Conservation (phyloP, 2,329 filamentous ascomycete species). For the Diplodia intermedia region DNA sequence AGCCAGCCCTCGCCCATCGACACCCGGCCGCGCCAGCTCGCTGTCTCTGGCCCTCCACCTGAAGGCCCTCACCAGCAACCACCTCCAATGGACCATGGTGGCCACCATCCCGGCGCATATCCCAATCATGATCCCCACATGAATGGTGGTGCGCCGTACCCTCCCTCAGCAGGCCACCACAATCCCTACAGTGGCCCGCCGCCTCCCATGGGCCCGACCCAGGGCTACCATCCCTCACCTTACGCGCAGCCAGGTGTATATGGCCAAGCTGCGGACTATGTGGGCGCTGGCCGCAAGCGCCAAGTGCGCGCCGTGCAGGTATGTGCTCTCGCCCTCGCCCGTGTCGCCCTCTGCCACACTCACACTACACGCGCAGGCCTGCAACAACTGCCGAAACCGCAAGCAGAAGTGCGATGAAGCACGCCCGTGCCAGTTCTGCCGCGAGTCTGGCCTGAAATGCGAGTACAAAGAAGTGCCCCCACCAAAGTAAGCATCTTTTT, state of each 20-base stretch:
- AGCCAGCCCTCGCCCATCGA: conserved; percentile 37
- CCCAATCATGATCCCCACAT: conserved; percentile 44
- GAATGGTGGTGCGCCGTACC: conserved; percentile 43
- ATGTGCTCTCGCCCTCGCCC: neutral
- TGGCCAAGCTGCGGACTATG: conserved; percentile 34
- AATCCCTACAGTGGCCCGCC: conserved; percentile 42
- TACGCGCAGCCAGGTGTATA: conserved; percentile 45
- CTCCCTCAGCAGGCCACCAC: conserved; percentile 39
- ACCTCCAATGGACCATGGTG: conserved; percentile 46
- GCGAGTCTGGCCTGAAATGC: conserved; percentile 83
- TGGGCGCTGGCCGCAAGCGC: conserved; percentile 28
- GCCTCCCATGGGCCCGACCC: conserved; percentile 40
- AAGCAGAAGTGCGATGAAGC: conserved; percentile 53
- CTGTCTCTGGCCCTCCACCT: conserved; percentile 23
- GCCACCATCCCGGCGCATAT: conserved; percentile 44
- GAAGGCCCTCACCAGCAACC: conserved; percentile 36
- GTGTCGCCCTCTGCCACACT: conserved; percentile 14
- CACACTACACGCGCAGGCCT: conserved; percentile 69
- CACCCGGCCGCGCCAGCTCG: conserved; percentile 28
- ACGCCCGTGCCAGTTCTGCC: conserved; percentile 66
- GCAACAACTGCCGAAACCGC: conserved; percentile 56
- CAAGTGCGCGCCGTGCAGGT: conserved; percentile 33
- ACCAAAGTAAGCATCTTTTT: conserved; percentile 72
- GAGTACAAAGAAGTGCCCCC: conserved; percentile 90
- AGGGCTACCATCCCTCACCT: conserved; percentile 35